Evolutionary conservation across 257 asterid species (phyloP), one percentile per base, ranked within the genome.

Genomic region (Solanum raphanifolium): DNA sequence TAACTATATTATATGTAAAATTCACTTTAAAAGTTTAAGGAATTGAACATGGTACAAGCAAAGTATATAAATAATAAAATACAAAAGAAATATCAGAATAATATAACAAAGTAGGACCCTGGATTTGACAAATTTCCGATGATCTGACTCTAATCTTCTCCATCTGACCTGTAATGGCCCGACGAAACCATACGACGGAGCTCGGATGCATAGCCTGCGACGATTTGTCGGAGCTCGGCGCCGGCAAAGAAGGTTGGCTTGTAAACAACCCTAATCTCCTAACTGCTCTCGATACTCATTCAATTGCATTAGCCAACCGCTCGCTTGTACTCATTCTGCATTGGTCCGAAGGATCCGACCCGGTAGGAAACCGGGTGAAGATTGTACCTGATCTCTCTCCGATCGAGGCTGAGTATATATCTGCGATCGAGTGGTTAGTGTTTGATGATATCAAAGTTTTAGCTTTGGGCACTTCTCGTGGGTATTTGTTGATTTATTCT

Each of bases 191-290:
- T 90, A 92, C 96, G 91, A 89, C 96, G 90, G 98, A 94, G 92
- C 94, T 95, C 5, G 98, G 96, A 52, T 90, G 94, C 90, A 91
- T 97, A 66, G 97, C 98, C 89, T 94, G 96, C 90, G 93, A 90
- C 27, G 97, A 95, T 88, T 88, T 95, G 32, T 87, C 97, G 27
- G 95, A 93, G 55, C 74, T 97, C 75, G 98, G 99, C 72, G 96
- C 98, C 84, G 99, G 98, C 6, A 95, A 91, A 91, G 98, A 97
- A 93, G 98, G 98, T 7, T 95, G 99, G 99, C 93, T 96, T 5
- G 94, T 94, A 46, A 91, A 93, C 48, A 93, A 86, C 90, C 96
- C 96, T 76, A 92, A 90, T 87, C 93, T 96, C 87, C 91, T 93
- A 25, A 93, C 94, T 65, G 92, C 98, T 58, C 95, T 96, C 34